phyloP scores from a whole-genome alignment of 2,329 filamentous ascomycete genomes.

The Bertia moriformis region DNA sequence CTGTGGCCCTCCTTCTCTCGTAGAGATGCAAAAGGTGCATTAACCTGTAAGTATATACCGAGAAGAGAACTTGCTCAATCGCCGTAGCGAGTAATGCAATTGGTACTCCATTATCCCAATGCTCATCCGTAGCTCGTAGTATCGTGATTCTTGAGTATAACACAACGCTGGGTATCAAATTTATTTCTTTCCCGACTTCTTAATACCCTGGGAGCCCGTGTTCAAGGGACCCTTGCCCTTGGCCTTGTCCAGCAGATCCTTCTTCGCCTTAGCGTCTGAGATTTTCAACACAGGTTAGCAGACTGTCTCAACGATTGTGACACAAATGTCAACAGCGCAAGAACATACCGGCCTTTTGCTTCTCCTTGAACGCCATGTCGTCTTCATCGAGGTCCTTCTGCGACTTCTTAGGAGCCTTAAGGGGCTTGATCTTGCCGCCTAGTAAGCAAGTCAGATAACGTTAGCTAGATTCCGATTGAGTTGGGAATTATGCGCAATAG shows the following conservation, averaged over 20 bases:
- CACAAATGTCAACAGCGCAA: background rate
- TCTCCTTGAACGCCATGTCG: conserved; percentile 67
- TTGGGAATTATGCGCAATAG: no score
- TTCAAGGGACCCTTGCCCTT: conserved; percentile 81
- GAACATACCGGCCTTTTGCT: conserved; percentile 66
- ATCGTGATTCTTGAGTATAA: no score
- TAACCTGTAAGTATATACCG: no score
- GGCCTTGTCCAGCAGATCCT: conserved; percentile 68
- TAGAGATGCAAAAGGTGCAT: no score
- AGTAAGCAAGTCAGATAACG: conserved; percentile 7
- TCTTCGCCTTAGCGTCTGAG: conserved; percentile 68
- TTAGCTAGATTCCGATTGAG: conserved; percentile 3
- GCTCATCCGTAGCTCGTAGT: no score
- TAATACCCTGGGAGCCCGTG: conserved; percentile 75
- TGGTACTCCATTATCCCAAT: no score
- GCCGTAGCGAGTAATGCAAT: no score
- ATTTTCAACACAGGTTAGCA: conserved; percentile 4
- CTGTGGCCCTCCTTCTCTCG: no score
- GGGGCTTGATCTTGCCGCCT: conserved; percentile 73
- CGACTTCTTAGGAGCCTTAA: conserved; percentile 81
- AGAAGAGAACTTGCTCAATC: no score
- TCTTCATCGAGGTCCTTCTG: conserved; percentile 76
- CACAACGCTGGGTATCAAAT: background rate
- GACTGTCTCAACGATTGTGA: conserved; percentile 1
- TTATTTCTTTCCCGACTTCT: conserved; percentile 97